Percentiles rank a stretch among this genome's conserved stretches.
phyloP scores from a whole-genome alignment of 768 basidiomycete genomes.

The Cystofilobasidium capitatum region DNA sequence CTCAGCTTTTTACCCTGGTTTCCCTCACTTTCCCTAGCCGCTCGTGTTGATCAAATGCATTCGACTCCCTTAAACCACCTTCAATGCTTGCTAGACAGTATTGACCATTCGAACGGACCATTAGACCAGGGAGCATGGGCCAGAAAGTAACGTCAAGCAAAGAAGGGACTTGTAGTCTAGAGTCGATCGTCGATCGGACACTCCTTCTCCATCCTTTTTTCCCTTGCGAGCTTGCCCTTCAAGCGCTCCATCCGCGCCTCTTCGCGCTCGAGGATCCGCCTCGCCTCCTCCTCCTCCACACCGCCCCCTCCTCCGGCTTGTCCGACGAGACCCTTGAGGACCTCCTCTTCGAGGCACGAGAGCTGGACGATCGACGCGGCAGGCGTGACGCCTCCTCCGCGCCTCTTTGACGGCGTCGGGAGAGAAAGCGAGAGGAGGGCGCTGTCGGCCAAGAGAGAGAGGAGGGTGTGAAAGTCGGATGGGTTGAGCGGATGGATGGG shows the following conservation, averaged over 20 bases:
- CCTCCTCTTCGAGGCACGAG: conserved; percentile 34
- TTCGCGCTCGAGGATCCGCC: conserved; percentile 28
- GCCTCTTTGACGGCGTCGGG: conserved; percentile 26
- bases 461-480: conserved; percentile 39
- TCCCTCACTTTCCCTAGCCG: too few relatives aligned
- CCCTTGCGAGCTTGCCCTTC: conserved; percentile 8
- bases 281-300: conserved; percentile 36
- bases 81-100: too few relatives aligned
- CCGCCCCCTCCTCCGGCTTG: conserved; percentile 25
- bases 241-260: conserved; percentile 16
- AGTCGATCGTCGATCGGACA: conserved; percentile 21
- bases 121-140: too few relatives aligned
- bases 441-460: conserved; percentile 38
- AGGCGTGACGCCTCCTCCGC: background rate
- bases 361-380: conserved; percentile 29
- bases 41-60: too few relatives aligned
- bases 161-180: too few relatives aligned
- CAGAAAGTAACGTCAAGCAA: too few relatives aligned
- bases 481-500: conserved; percentile 38
- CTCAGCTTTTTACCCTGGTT: too few relatives aligned
- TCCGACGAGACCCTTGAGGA: conserved; percentile 33
- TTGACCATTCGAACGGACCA: too few relatives aligned
- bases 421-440: conserved; percentile 34
- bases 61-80: too few relatives aligned
- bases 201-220: conserved; percentile 18